A percentile compares a stretch with the other conserved stretches of the same genome.
phyloP scores from a whole-genome alignment of 441 rosid genomes.

The Gossypium gossypioides region DNA sequence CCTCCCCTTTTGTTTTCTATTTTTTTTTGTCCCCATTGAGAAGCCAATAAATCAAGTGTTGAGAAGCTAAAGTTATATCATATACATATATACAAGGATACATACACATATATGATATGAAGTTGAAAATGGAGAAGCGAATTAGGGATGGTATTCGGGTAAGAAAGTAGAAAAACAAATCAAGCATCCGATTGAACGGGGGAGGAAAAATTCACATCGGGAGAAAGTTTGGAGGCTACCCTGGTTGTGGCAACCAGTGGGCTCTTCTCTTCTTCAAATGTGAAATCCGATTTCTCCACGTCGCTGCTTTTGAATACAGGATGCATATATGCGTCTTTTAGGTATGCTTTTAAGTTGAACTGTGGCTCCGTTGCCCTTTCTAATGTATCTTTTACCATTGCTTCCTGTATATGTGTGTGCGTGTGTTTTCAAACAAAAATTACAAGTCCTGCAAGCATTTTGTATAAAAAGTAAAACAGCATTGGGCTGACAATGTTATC shows the following conservation, averaged over 20 bases:
- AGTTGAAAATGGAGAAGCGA: not conserved
- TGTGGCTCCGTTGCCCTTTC: slow-evolving; percentile 79
- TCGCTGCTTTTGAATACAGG: slow-evolving; percentile 64
- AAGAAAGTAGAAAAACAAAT: not conserved
- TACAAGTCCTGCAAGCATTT: too few relatives aligned
- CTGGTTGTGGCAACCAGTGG: slow-evolving; percentile 70
- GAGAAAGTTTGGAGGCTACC: slow-evolving; percentile 15
- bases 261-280: slow-evolving; percentile 50
- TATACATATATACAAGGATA: not conserved
- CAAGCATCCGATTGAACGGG: slow-evolving; percentile 9
- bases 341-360: slow-evolving; percentile 56
- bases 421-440: too few relatives aligned
- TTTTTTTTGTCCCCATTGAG: too few relatives aligned
- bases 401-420: slow-evolving; percentile 42
- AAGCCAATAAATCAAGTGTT: not conserved
- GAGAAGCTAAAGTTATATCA: not conserved
- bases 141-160: not conserved
- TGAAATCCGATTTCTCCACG: slow-evolving; percentile 23
- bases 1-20: too few relatives aligned
- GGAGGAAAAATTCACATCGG: slow-evolving; percentile 25
- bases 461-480: too few relatives aligned
- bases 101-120: not conserved
- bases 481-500: too few relatives aligned
- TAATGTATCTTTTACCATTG: slow-evolving; percentile 86
- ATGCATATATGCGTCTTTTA: slow-evolving; percentile 68